Conservation (phyloP, 2,329 filamentous ascomycete genomes). For the Trichothecium roseum region DNA sequence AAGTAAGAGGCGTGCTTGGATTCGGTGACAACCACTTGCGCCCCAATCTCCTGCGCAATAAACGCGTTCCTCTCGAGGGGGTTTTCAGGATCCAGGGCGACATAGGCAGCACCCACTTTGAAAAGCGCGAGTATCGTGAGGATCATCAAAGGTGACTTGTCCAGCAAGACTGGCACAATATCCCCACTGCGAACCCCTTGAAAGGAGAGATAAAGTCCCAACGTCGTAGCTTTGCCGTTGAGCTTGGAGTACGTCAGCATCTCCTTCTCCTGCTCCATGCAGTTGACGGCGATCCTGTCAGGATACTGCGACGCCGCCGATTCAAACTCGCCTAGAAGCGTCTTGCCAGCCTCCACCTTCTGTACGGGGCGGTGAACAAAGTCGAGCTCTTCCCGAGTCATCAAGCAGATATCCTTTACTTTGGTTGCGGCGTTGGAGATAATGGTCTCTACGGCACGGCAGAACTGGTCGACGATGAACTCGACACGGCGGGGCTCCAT, state of each 20-base stretch:
- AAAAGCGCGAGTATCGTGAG: conserved; percentile 5
- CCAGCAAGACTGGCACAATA: too few relatives aligned
- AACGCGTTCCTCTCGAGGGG: conserved; percentile 8
- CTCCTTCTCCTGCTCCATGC: conserved; percentile 2
- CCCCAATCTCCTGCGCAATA: conserved; percentile 8
- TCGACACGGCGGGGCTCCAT: too few relatives aligned
- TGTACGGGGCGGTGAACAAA: too few relatives aligned
- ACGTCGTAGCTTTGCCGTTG: conserved; percentile 4
- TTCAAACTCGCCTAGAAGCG: too few relatives aligned
- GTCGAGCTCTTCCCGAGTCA: too few relatives aligned
- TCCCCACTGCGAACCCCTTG: conserved; percentile 5
- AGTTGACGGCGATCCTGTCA: conserved; percentile 6
- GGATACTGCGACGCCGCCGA: background rate
- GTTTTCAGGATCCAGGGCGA: too few relatives aligned
- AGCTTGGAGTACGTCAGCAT: conserved; percentile 5
- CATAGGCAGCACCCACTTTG: conserved; percentile 9
- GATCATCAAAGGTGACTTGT: conserved; percentile 3
- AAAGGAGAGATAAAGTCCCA: conserved; percentile 2
- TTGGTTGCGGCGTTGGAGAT: too few relatives aligned
- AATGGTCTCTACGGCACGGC: too few relatives aligned
- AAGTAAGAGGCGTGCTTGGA: too few relatives aligned
- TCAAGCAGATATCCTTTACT: too few relatives aligned
- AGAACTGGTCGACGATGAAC: too few relatives aligned
- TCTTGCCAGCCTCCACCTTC: too few relatives aligned
- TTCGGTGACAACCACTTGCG: conserved; percentile 1